Percentiles rank a stretch among this genome's conserved stretches.
Evolutionary conservation across 73 alveolate species (phyloP).

Genomic region (Blepharisma japonicum): DNA sequence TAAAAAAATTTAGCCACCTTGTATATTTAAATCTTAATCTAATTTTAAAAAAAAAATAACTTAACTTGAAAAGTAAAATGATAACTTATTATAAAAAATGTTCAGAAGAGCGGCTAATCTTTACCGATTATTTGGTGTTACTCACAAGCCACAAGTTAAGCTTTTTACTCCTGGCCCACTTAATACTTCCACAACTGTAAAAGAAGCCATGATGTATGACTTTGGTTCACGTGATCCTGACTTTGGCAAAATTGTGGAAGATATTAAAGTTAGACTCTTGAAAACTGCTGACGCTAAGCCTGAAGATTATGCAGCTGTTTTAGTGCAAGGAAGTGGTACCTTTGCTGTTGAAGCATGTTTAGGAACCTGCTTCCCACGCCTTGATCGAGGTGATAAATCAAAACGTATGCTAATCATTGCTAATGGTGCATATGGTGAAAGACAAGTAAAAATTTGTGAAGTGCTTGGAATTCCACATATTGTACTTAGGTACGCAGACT

Average conservation of each 20-base stretch:
- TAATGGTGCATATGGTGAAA: slow-evolving; percentile 67
- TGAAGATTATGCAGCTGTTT: slow-evolving; percentile 47
- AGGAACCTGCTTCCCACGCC: slow-evolving; percentile 29
- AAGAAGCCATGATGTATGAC: slow-evolving; percentile 48
- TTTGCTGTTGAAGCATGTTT: slow-evolving; percentile 64
- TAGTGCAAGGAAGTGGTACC: slow-evolving; percentile 74
- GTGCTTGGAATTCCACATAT: slow-evolving; percentile 34
- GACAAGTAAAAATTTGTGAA: slow-evolving; percentile 50
- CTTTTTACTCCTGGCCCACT: slow-evolving; percentile 73
- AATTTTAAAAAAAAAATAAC: no score
- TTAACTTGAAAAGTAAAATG: no score
- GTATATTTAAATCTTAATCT: no score
- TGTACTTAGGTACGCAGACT: slow-evolving; percentile 46
- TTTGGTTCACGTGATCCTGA: slow-evolving; percentile 63
- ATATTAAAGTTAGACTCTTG: slow-evolving; percentile 43
- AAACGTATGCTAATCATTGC: slow-evolving; percentile 41
- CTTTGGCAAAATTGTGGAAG: slow-evolving; percentile 46
- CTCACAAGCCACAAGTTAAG: slow-evolving; percentile 32
- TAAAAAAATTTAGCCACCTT: no score
- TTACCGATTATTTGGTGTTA: neutral
- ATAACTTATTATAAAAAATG: neutral
- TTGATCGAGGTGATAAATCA: neutral
- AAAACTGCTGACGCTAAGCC: slow-evolving; percentile 32
- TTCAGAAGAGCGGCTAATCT: neutral
- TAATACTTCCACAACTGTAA: slow-evolving; percentile 46